phyloP scores from a whole-genome alignment of 2,329 filamentous ascomycete genomes.

The Diaporthe vaccinii region DNA sequence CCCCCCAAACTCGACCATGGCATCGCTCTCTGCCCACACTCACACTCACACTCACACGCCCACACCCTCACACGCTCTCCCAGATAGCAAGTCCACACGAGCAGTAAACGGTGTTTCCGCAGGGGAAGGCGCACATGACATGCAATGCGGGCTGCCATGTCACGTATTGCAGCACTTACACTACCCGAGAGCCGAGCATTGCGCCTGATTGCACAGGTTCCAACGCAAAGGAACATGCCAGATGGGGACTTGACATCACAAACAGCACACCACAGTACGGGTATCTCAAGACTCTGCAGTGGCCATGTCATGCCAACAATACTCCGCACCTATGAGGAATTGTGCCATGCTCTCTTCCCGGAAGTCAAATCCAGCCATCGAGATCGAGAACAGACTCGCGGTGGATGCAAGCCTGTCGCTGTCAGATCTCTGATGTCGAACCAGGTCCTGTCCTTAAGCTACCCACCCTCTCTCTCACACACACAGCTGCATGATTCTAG shows the following conservation, averaged over 20 bases:
- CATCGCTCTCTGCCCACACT: neutral
- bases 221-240: neutral
- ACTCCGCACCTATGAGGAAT: slow-evolving; percentile 7
- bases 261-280: neutral
- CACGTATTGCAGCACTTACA: slow-evolving; percentile 22
- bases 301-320: slow-evolving; percentile 5
- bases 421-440: neutral
- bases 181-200: slow-evolving; percentile 33
- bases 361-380: slow-evolving; percentile 24
- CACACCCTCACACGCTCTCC: neutral
- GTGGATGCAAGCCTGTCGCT: slow-evolving; percentile 1
- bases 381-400: slow-evolving; percentile 25
- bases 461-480: neutral
- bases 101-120: slow-evolving; percentile 11
- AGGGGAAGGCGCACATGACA: slow-evolving; percentile 5
- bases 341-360: neutral
- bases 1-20: neutral
- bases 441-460: neutral
- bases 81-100: slow-evolving; percentile 8
- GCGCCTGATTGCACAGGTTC: slow-evolving; percentile 25
- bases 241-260: slow-evolving; percentile 3
- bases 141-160: slow-evolving; percentile 33
- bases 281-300: slow-evolving; percentile 1
- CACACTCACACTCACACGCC: neutral
- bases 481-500: neutral